phyloP scores from a whole-genome alignment of 163 green algal species.

The Scenedesmus sp. region DNA sequence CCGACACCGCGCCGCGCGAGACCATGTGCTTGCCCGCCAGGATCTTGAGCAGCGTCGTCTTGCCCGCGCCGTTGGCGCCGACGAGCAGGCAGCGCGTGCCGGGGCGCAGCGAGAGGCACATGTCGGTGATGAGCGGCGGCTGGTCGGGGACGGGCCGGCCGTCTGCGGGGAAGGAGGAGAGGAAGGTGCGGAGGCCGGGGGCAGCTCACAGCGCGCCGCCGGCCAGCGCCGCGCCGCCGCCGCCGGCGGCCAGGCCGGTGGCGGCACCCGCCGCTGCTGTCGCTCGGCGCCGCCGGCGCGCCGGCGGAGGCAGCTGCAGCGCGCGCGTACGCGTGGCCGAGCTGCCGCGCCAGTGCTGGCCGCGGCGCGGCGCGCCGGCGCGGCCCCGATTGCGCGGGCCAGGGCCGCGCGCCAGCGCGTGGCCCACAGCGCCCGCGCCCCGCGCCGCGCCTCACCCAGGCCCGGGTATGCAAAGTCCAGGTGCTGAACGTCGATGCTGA shows the following conservation, averaged over 20 bases:
- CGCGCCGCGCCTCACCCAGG: conserved; percentile 56
- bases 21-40: conserved; percentile 97
- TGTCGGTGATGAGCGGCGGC: conserved; percentile 60
- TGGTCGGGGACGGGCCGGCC: conserved; percentile 65
- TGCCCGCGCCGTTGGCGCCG: conserved; percentile 96
- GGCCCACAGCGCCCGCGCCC: not conserved
- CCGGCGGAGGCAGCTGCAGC: too few relatives aligned
- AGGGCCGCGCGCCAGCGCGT: not conserved
- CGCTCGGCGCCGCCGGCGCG: too few relatives aligned
- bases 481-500: conserved; percentile 46
- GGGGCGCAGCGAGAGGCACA: conserved; percentile 58
- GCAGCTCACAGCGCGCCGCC: too few relatives aligned
- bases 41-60: conserved; percentile 96
- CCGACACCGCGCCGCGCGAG: conserved; percentile 52
- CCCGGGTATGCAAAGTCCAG: conserved; percentile 75
- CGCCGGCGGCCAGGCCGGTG: too few relatives aligned
- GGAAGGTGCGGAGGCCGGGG: too few relatives aligned
- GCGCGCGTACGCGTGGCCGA: too few relatives aligned
- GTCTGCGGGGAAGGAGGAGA: too few relatives aligned
- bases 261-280: too few relatives aligned
- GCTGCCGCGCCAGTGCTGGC: too few relatives aligned
- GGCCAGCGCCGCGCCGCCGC: too few relatives aligned
- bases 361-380: too few relatives aligned
- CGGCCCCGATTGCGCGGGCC: not conserved
- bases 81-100: conserved; percentile 92